Evolutionary conservation across 2,329 filamentous ascomycete genomes (phyloP), one percentile per base, ranked within the genome.

Genomic region (Dactylellina drechsleri): DNA sequence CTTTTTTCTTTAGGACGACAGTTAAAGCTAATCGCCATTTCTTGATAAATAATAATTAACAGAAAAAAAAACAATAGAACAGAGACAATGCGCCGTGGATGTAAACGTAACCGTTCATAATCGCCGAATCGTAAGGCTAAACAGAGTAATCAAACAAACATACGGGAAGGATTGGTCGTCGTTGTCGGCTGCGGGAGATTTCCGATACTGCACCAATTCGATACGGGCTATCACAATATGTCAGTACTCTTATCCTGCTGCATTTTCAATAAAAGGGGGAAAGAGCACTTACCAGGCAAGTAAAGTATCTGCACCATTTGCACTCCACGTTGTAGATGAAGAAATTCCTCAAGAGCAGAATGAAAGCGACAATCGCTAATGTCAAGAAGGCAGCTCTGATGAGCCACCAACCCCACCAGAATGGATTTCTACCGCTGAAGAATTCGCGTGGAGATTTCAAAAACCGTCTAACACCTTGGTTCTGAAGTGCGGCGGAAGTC

Each of bases 371-470:
- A 41, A 97, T 85, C 40, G 93, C 91, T n/a, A 89, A 86, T 6
- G 97, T 86, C 60, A 99, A 84, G 23, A 91, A 90, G 0, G 87
- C 92, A 0, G 87, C 91, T 16, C 95, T 88, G 28, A 98, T 86
- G 20, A 97, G 82, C 94, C 94, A 98, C 95, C 95, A 99, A 4
- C 85, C 91, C 95, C 95, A 99, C 95, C 95, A 99, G 6, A 97
- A 85, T 20, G 91, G 91, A 81, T 96, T 97, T 16, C 95, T 87
- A 18, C 92, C 92, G 81, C 93, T 94, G 84, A 98, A 98, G 83
- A 97, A 97, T 4, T 88, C 89, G 2, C 89, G 81, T 0, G 90
- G 88, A 70, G 87, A 88, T 79, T 88, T 87, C 66, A 87, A 80
- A 78, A 91, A 88, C 0, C 77, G 80, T 72, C 72, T 79, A 41